Base-by-base conservation (phyloP, 768 basidiomycete species). In the Boletus edulis region DNA sequence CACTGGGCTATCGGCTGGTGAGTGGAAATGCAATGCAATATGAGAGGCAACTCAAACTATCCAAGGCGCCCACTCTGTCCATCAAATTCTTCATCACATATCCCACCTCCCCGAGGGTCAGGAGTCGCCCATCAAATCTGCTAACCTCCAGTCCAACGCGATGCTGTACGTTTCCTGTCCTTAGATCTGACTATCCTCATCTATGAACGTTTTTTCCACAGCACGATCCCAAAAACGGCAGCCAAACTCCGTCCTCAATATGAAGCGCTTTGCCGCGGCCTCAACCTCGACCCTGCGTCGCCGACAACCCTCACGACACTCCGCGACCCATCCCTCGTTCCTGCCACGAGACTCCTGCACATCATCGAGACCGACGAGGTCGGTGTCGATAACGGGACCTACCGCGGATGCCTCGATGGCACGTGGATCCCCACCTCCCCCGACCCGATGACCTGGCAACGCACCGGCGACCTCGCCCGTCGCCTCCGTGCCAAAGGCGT, bases 1-100 rank as follows among this genome's bases (percentile, higher is more conserved):
- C 11, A 75, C 77, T 14, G 90, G 89, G 1, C 73, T 88, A n/a
- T 91, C 88, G 20, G 89, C 87, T 51, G 88, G 88, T 81, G 47
- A 52, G 62, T 53, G 24, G 18, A 37, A 37, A 37, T 5, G 8
- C 17, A 14, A 22, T 34, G 15, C 29, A 32, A 39, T 24, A 3
- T 11, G 8, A n/a, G 9, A 13, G 34, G 22, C 35, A 35, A 17
- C 51, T 54, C 17, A 52, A 27, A 14, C 22, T 44, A n/a, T 18
- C 34, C 20, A 56, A 87, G 85, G 87, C 10, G 86, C 83, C 2
- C 86, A 92, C 67, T 82, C 89, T 0, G 82, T 88, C 2, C 88
- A 89, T 62, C 87, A 91, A 64, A 65, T 89, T 29, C 74, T 92
- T 8, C 86, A 90, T 47, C 82, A 83, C 59, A 85, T 79, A 29